Evolutionary conservation across 108 stramenopile species (phyloP), one percentile per base, ranked within the genome.

Genomic region (Stephanodiscus minutulus): DNA sequence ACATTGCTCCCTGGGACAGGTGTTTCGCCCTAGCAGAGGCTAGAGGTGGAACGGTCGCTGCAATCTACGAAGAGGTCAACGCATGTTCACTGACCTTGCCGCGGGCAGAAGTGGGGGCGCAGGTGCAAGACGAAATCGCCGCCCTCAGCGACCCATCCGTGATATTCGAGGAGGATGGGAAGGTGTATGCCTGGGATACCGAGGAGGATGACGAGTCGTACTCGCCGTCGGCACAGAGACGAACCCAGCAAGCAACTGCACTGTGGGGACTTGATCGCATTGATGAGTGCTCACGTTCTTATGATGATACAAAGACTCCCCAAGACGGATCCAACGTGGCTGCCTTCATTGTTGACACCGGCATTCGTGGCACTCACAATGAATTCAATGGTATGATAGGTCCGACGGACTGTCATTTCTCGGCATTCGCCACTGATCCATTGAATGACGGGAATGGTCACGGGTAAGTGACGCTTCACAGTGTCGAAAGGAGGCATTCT

Each of bases 1-100:
- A 56, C 55, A 29, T 56, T 28, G 29, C 13, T 27, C 55, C 55
- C 0, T 27, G 29, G 27, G 29, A 56, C 4, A 56, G 55, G 27
- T 56, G 55, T 13, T n/a, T n/a, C 5, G 55, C 29, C 5, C 27
- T 56, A 12, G 55, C 55, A 31, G 3, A 56, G 25, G 29, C 29
- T 0, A 56, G 29, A 27, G 55, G 55, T 4, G 55, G 55, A 5
- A 56, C 55, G 7, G 55, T 56, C 28, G 11, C 8, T 7, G 27
- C 0, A 7, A 28, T 56, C 24, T 56, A 56, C 55, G 27, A 27
- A 31, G 27, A 56, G 27, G 55, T 56, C 28, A 56, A 56, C 55
- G 55, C 28, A 0, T 56, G 55, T 13, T 56, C 55, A 13, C 27
- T 56, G 17, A 33, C 28, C 27, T 0, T 56, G 13, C 55, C 55